phyloP scores from a whole-genome alignment of 371 early-diverging fungal genomes.

The Sporodiniella umbellata region DNA sequence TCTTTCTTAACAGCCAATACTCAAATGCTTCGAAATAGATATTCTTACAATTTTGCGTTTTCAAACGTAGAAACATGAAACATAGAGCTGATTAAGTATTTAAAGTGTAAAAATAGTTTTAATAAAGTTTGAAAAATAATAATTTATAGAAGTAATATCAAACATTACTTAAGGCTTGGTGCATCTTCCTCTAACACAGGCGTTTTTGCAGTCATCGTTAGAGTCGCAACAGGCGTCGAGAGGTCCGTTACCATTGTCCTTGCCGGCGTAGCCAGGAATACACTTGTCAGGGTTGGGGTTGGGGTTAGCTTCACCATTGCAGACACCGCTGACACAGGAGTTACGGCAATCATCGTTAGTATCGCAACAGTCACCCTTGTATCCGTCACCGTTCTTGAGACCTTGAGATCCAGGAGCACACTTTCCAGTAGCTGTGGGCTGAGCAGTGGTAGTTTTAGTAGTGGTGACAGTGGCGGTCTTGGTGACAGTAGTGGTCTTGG shows the following conservation, averaged over 20 bases:
- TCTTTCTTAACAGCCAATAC: not conserved
- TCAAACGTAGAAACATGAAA: conserved; percentile 7
- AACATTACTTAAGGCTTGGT: not conserved
- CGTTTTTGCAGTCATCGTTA: conserved; percentile 8
- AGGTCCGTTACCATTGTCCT: conserved; percentile 6
- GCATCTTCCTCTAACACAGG: conserved; percentile 13
- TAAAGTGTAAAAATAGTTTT: not conserved
- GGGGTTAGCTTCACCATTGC: conserved; percentile 5
- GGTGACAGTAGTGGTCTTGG: not conserved
- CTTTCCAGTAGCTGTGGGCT: not conserved
- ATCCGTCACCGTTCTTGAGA: conserved; percentile 8
- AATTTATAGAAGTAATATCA: not conserved
- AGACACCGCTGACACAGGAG: conserved; percentile 6
- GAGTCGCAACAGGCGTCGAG: conserved; percentile 4
- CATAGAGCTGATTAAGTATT: conserved; percentile 12
- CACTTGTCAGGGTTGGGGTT: conserved; percentile 5
- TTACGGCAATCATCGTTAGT: conserved; percentile 4
- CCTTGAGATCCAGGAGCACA: conserved; percentile 12
- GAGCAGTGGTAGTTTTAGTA: not conserved
- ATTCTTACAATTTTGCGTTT: conserved; percentile 17
- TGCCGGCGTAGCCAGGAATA: conserved; percentile 1
- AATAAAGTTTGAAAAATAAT: not conserved
- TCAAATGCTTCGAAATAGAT: conserved; percentile 6
- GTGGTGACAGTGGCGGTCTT: not conserved
- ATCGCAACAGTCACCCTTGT: conserved; percentile 11